A percentile compares a stretch with the other conserved stretches of the same genome.
These are phyloP conservation scores for Colletotrichum simmondsii DNA, from an alignment of 2,329 filamentous ascomycete species.

Conservation along the genomic window DNA sequence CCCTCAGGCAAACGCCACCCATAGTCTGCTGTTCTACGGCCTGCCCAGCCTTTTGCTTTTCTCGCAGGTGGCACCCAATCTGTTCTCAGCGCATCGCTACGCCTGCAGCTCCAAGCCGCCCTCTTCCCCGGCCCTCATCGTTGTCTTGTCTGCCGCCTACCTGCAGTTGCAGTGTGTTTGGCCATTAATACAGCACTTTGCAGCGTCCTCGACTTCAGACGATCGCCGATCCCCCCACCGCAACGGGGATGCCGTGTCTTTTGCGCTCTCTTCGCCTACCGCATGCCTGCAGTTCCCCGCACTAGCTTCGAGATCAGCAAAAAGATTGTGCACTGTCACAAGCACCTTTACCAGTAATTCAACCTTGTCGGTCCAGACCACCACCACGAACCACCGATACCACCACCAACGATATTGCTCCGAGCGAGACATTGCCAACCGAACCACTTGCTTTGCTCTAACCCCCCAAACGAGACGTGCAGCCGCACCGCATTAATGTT, in stretches of 20 bases:
- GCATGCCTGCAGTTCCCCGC: slow-evolving; percentile 32
- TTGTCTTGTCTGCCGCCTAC: background rate
- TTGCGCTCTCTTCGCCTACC: slow-evolving; percentile 12
- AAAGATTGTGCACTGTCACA: slow-evolving; percentile 21
- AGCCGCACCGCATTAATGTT: background rate
- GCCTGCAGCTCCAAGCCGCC: background rate
- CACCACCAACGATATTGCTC: slow-evolving; percentile 5
- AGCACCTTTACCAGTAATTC: slow-evolving; percentile 14
- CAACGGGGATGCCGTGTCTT: slow-evolving; percentile 25
- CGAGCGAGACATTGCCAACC: slow-evolving; percentile 14
- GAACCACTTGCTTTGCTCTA: slow-evolving; percentile 1
- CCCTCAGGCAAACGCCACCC: slow-evolving; percentile 11
- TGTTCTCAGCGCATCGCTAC: background rate
- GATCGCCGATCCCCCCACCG: slow-evolving; percentile 29
- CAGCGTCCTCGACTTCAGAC: slow-evolving; percentile 21
- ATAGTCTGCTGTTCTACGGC: slow-evolving; percentile 10
- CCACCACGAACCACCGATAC: background rate
- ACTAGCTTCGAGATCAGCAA: slow-evolving; percentile 29
- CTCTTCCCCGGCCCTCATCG: background rate
- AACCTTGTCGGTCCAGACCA: slow-evolving; percentile 13
- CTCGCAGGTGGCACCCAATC: background rate
- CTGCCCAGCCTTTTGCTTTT: slow-evolving; percentile 1
- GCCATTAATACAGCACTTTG: background rate
- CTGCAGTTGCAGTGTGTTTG: background rate
- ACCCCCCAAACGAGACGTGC: background rate